These are phyloP conservation scores for Podospora anserina DNA, from an alignment of 495 filamentous ascomycete genomes.

Conservation along the genomic window DNA sequence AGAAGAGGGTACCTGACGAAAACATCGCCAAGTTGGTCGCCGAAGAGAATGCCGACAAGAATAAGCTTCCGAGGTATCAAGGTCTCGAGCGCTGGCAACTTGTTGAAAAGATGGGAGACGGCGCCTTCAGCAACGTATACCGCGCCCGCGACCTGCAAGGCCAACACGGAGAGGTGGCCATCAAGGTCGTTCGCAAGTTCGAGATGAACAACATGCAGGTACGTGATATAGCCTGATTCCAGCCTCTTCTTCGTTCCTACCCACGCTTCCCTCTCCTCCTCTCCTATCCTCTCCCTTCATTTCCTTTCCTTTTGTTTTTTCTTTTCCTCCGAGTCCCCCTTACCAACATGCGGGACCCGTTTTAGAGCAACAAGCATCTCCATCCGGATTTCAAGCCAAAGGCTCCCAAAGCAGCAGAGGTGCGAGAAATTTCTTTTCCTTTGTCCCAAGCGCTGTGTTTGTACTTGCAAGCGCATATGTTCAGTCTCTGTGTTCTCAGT, in stretches of 20 bases:
- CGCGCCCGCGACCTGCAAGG: constrained; percentile 71
- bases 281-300: constrained; percentile 21
- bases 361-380: constrained; percentile 78
- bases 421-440: constrained; percentile 61
- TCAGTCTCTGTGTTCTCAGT: background rate
- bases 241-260: constrained; percentile 25
- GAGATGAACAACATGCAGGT: constrained; percentile 99
- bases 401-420: constrained; percentile 91
- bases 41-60: constrained; percentile 80
- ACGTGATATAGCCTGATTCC: constrained; percentile 42
- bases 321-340: constrained; percentile 32
- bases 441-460: constrained; percentile 17
- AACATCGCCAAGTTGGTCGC: constrained; percentile 80
- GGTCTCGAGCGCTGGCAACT: constrained; percentile 88
- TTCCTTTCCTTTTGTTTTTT: constrained; percentile 22
- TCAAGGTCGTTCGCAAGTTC: constrained; percentile 98
- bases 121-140: constrained; percentile 98
- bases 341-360: constrained; percentile 40
- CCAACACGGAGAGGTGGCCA: constrained; percentile 77
- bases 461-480: background rate
- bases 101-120: constrained; percentile 97
- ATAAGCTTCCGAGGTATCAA: constrained; percentile 86
- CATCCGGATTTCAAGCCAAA: constrained; percentile 91
- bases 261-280: constrained; percentile 32
- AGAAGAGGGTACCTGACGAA: constrained; percentile 58